phyloP scores from a whole-genome alignment of 768 basidiomycete genomes.

The Tremella yokohamensis region DNA sequence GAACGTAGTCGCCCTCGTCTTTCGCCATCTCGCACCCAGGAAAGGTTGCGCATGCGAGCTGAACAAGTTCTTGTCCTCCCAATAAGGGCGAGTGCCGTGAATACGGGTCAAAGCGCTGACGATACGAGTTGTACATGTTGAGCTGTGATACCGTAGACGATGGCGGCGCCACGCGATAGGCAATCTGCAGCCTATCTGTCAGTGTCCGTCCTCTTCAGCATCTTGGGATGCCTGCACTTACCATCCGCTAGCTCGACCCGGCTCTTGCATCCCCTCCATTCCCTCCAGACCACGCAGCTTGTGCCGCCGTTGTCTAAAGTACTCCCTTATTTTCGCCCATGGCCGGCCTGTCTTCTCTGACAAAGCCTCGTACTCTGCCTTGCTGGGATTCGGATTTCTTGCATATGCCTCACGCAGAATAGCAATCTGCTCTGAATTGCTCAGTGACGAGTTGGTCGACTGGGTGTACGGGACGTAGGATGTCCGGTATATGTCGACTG shows the following conservation, averaged over 20 bases:
- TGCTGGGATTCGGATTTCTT: constrained; percentile 38
- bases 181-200: constrained; percentile 38
- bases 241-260: constrained; percentile 41
- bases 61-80: constrained; percentile 43
- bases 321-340: constrained; percentile 42
- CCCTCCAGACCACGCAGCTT: constrained; percentile 40
- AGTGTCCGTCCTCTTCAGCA: background rate
- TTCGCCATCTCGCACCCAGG: constrained; percentile 38
- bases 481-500: background rate
- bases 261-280: constrained; percentile 40
- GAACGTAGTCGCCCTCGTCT: constrained; percentile 39
- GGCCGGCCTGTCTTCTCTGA: constrained; percentile 37
- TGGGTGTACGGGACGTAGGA: constrained; percentile 1
- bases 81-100: constrained; percentile 23
- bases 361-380: constrained; percentile 29
- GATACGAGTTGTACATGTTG: constrained; percentile 36
- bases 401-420: constrained; percentile 36
- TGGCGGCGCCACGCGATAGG: constrained; percentile 27
- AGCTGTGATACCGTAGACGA: constrained; percentile 30
- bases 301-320: constrained; percentile 44
- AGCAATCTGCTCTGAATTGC: constrained; percentile 27
- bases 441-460: constrained; percentile 4
- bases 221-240: constrained; percentile 11
- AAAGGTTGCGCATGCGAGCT: constrained; percentile 42
- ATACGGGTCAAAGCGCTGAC: constrained; percentile 40